Percentiles rank a stretch among this genome's conserved stretches.
phyloP scores from a whole-genome alignment of 331 rosid genomes.

The Saraca asoca region DNA sequence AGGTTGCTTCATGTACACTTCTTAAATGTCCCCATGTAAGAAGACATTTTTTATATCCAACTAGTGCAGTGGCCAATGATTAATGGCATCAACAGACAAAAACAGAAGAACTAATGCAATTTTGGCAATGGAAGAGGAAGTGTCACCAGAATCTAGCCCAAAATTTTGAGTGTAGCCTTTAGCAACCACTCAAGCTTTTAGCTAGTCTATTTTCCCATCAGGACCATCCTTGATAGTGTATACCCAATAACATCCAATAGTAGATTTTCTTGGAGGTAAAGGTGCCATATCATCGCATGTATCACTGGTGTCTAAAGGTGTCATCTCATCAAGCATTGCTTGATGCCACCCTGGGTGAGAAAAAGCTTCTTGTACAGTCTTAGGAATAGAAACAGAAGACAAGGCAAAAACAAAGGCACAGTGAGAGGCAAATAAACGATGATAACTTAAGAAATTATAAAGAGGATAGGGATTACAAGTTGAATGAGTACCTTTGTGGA shows the following conservation, averaged over 20 bases:
- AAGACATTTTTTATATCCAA: neutral
- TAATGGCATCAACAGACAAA: too few species aligned
- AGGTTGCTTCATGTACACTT: neutral
- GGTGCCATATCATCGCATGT: neutral
- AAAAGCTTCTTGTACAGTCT: too few species aligned
- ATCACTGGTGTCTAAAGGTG: neutral
- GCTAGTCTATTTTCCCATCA: neutral
- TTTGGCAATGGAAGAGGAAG: neutral
- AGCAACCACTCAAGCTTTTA: neutral
- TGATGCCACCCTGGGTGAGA: too few species aligned
- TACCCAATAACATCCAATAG: neutral
- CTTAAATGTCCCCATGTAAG: neutral
- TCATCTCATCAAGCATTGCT: neutral
- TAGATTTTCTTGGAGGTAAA: neutral
- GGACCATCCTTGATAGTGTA: neutral
- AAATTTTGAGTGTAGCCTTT: neutral
- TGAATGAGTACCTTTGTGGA: too few species aligned
- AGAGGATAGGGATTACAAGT: too few species aligned
- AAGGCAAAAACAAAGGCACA: too few species aligned
- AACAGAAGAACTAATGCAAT: neutral
- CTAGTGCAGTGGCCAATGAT: neutral
- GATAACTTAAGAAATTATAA: too few species aligned
- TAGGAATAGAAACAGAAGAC: too few species aligned
- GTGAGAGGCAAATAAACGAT: too few species aligned
- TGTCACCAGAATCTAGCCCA: neutral